These are phyloP conservation scores for Ascochyta lentis DNA, from an alignment of 2,329 filamentous ascomycete species.

Conservation along the genomic window DNA sequence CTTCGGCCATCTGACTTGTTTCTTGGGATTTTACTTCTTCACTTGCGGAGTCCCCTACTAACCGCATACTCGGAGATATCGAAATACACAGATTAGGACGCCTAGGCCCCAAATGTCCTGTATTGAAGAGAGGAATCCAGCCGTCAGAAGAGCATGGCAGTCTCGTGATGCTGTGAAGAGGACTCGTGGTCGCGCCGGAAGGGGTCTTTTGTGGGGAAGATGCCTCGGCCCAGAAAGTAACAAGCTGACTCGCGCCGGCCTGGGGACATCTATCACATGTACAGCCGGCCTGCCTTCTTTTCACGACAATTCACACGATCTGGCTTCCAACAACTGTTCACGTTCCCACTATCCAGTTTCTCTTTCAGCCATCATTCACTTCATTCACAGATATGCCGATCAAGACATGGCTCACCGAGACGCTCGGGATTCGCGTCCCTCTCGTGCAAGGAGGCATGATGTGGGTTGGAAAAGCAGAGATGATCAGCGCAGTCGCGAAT, in stretches of 20 bases:
- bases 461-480: constrained; percentile 63
- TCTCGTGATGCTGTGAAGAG: neutral
- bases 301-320: neutral
- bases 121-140: neutral
- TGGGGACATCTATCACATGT: constrained; percentile 12
- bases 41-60: neutral
- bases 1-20: constrained; percentile 1
- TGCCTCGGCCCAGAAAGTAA: constrained; percentile 4
- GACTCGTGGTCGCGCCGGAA: neutral
- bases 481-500: constrained; percentile 61
- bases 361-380: neutral
- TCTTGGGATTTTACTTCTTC: neutral
- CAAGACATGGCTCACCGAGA: constrained; percentile 39
- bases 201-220: constrained; percentile 2
- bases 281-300: neutral
- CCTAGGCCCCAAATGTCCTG: neutral
- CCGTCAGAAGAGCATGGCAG: neutral
- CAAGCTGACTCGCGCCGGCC: constrained; percentile 16
- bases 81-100: neutral
- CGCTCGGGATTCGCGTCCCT: constrained; percentile 30
- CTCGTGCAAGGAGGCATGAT: constrained; percentile 54
- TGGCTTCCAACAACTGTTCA: neutral
- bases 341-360: neutral
- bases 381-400: constrained; percentile 28
- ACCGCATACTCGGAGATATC: neutral